phyloP scores from a whole-genome alignment of 768 basidiomycete genomes.

The Trametes punicea region DNA sequence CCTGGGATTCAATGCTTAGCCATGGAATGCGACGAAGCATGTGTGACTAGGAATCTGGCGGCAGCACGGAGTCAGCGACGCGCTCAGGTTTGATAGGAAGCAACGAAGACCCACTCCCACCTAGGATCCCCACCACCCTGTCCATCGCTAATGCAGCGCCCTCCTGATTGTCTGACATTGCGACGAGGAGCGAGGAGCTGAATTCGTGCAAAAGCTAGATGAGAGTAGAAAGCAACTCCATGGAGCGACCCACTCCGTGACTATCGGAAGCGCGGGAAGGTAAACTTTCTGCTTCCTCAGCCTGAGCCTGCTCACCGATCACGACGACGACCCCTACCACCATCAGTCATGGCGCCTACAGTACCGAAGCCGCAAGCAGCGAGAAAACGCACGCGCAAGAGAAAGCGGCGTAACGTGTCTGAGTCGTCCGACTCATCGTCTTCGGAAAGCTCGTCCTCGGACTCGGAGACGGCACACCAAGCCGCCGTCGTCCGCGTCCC shows the following conservation, averaged over 20 bases:
- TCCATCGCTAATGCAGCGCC: slow-evolving; percentile 15
- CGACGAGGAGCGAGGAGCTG: background rate
- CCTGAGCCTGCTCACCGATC: slow-evolving; percentile 1
- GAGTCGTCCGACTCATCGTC: slow-evolving; percentile 29
- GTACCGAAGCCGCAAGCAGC: slow-evolving; percentile 23
- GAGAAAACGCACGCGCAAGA: slow-evolving; percentile 32
- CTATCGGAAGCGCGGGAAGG: slow-evolving; percentile 5
- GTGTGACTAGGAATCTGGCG: slow-evolving; percentile 1
- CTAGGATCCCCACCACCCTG: slow-evolving; percentile 36
- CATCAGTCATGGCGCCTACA: slow-evolving; percentile 13
- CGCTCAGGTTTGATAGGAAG: background rate
- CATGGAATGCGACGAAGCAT: background rate
- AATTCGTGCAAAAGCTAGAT: background rate
- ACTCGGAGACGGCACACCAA: slow-evolving; percentile 17
- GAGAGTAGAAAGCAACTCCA: background rate
- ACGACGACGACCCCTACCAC: background rate
- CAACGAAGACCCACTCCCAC: slow-evolving; percentile 32
- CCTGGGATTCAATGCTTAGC: slow-evolving; percentile 43
- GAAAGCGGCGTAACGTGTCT: slow-evolving; percentile 33
- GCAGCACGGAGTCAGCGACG: background rate
- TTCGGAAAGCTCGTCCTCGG: slow-evolving; percentile 23
- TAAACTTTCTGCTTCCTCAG: slow-evolving; percentile 9
- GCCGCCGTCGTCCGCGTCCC: slow-evolving; percentile 13
- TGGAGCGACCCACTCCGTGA: background rate
- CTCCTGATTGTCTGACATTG: background rate